Conservation (phyloP, 2,329 filamentous ascomycete species). For the Aspergillus sp. region DNA sequence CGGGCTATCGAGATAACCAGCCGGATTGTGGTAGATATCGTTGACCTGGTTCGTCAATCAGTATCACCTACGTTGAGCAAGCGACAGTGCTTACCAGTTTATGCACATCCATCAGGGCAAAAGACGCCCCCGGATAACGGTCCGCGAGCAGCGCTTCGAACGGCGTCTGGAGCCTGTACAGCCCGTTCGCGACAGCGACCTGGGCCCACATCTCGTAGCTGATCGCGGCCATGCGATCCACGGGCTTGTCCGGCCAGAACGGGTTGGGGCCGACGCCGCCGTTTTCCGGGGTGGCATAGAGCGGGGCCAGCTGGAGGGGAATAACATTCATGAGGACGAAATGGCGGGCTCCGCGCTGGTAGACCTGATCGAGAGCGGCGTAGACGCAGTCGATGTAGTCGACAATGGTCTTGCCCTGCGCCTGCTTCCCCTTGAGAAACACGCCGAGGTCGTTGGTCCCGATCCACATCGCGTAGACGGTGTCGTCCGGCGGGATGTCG, state of each 20-base stretch:
- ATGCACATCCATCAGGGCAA: conserved; percentile 61
- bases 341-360: conserved; percentile 56
- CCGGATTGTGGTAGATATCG: conserved; percentile 56
- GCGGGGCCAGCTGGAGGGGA: conserved; percentile 57
- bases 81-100: conserved; percentile 36
- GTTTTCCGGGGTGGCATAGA: conserved; percentile 49
- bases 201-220: conserved; percentile 44
- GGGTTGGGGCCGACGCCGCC: conserved; percentile 35
- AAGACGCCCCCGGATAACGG: conserved; percentile 45
- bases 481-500: conserved; percentile 44
- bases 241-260: conserved; percentile 40
- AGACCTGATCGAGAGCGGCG: conserved; percentile 52
- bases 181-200: conserved; percentile 42
- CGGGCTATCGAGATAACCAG: conserved; percentile 54
- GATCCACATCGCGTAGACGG: conserved; percentile 69
- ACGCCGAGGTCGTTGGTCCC: conserved; percentile 72
- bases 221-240: conserved; percentile 44
- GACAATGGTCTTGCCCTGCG: conserved; percentile 48
- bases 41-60: conserved; percentile 35
- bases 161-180: conserved; percentile 44
- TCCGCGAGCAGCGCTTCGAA: conserved; percentile 35
- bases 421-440: conserved; percentile 58
- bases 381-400: conserved; percentile 63
- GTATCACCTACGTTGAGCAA: not conserved
- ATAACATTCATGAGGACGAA: conserved; percentile 64